A percentile compares a stretch with the other conserved stretches of the same genome.
Evolutionary conservation across 2,329 filamentous ascomycete genomes (phyloP).

Genomic region (Penicillium sp.): DNA sequence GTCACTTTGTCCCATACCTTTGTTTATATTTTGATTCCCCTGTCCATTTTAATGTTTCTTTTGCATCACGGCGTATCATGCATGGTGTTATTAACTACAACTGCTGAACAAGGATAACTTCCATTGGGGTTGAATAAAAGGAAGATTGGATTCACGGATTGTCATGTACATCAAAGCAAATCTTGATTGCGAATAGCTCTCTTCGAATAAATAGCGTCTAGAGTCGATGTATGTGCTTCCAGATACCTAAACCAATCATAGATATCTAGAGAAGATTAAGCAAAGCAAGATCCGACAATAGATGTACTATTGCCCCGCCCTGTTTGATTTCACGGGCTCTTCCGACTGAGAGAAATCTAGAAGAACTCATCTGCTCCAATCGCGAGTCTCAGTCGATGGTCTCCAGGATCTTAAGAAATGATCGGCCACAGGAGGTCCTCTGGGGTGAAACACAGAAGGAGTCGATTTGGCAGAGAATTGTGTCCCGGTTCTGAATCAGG

Average conservation of each 20-base stretch:
- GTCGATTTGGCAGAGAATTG: neutral
- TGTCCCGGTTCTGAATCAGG: neutral
- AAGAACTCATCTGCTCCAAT: too few relatives aligned
- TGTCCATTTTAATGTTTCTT: neutral
- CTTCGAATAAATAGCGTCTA: neutral
- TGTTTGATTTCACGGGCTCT: neutral
- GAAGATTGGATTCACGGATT: slow-evolving; percentile 2
- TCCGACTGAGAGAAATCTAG: neutral
- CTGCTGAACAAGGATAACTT: neutral
- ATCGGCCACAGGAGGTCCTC: neutral
- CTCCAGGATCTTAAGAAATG: neutral
- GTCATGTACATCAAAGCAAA: slow-evolving; percentile 7
- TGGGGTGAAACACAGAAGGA: neutral
- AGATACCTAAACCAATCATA: neutral
- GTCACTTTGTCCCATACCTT: neutral
- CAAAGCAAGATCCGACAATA: neutral
- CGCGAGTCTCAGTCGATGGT: too few relatives aligned
- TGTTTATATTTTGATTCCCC: neutral
- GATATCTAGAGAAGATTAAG: neutral
- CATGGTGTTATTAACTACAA: neutral
- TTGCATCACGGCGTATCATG: neutral
- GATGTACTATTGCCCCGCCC: neutral
- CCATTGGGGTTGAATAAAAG: neutral
- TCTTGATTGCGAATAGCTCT: neutral
- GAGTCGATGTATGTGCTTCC: neutral